Evolutionary conservation across 805 yeast genomes (phyloP).

Genomic region (Metschnikowia dekortorum): DNA sequence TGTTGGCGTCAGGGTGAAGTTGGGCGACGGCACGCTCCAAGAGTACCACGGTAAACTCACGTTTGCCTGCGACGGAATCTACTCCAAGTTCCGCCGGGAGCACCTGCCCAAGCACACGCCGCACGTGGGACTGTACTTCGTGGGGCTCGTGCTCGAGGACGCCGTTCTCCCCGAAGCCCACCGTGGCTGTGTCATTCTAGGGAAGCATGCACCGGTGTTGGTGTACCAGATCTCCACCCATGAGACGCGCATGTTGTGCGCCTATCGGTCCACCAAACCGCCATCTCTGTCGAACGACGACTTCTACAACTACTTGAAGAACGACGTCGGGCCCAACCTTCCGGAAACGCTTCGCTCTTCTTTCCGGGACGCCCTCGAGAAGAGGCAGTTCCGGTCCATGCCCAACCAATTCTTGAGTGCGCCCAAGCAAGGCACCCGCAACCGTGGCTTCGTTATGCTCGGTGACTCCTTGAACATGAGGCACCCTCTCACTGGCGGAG

Average conservation of each 20-base stretch:
- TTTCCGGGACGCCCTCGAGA: slow-evolving; percentile 56
- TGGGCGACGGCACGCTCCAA: slow-evolving; percentile 26
- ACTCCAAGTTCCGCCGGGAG: slow-evolving; percentile 83
- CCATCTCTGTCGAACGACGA: slow-evolving; percentile 63
- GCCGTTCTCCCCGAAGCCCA: slow-evolving; percentile 70
- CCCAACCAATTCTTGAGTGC: slow-evolving; percentile 92
- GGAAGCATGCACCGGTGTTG: slow-evolving; percentile 81
- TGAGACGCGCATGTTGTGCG: slow-evolving; percentile 87
- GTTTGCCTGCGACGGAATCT: slow-evolving; percentile 87
- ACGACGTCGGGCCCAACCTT: slow-evolving; percentile 59
- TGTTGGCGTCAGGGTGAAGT: slow-evolving; percentile 69
- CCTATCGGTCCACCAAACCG: slow-evolving; percentile 66
- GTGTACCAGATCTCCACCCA: slow-evolving; percentile 80
- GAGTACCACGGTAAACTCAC: slow-evolving; percentile 58
- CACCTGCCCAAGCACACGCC: slow-evolving; percentile 62
- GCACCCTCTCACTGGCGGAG: slow-evolving; percentile 98
- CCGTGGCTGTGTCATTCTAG: slow-evolving; percentile 88
- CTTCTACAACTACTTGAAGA: slow-evolving; percentile 53
- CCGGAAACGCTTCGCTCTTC: slow-evolving; percentile 67
- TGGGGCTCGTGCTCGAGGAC: slow-evolving; percentile 72
- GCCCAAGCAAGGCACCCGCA: slow-evolving; percentile 45
- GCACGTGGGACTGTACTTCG: slow-evolving; percentile 72
- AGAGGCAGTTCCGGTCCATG: slow-evolving; percentile 69
- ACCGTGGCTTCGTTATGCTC: slow-evolving; percentile 72
- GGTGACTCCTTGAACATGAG: slow-evolving; percentile 98